These are phyloP conservation scores for Paratinospora sagittata DNA, from an alignment of 164 flowering plant species.

Conservation along the genomic window DNA sequence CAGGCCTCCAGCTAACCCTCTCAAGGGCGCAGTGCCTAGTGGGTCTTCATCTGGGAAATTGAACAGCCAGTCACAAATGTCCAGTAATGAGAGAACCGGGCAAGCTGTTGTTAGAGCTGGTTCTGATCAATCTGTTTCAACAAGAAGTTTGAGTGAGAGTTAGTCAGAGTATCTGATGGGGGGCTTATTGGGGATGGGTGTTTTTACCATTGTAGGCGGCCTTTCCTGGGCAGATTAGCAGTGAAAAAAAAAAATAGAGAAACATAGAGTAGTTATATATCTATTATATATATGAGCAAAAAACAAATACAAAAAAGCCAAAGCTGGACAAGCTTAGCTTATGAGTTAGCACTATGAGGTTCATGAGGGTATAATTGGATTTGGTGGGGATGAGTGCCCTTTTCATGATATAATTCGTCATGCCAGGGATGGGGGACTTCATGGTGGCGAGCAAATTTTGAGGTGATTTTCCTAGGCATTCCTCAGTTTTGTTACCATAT, in stretches of 20 bases:
- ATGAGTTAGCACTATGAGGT: constrained; percentile 11
- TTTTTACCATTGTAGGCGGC: too few species aligned
- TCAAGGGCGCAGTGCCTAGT: constrained; percentile 12
- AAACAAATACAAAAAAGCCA: too few species aligned
- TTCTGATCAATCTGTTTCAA: constrained; percentile 10
- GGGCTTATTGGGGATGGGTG: not conserved
- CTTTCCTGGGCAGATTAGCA: not conserved
- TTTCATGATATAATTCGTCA: constrained; percentile 13
- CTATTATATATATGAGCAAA: not conserved
- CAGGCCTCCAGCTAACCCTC: constrained; percentile 8
- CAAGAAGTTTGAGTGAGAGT: not conserved
- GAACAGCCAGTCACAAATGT: constrained; percentile 16
- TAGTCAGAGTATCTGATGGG: too few species aligned
- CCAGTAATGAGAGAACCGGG: constrained; percentile 20
- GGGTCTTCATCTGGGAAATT: constrained; percentile 23
- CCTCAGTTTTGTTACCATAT: not conserved
- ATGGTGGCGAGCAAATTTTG: constrained; percentile 21
- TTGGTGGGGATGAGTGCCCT: constrained; percentile 19
- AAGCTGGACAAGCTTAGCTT: constrained; percentile 10
- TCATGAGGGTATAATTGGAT: constrained; percentile 26
- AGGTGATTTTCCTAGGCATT: constrained; percentile 13
- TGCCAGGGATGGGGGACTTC: constrained; percentile 19
- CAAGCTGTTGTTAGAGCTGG: not conserved
- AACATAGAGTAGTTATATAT: not conserved
- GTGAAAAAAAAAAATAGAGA: constrained; percentile 3